Conservation (phyloP, 345 rosid genomes). For the Corchorus capsularis region DNA sequence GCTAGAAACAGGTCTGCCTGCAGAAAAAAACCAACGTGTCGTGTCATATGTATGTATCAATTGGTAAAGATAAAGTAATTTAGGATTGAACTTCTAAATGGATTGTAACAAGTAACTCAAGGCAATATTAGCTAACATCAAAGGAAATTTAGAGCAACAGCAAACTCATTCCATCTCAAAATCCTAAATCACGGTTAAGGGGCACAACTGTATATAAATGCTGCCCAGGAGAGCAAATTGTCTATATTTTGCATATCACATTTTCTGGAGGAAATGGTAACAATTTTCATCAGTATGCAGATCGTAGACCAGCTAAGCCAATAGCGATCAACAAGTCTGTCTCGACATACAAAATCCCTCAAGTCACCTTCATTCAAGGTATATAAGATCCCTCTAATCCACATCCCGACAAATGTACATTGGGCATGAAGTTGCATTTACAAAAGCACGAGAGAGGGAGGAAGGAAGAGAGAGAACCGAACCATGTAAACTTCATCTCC, state of each 20-base stretch:
- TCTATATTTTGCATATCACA: background rate
- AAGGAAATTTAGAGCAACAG: background rate
- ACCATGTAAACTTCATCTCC: slow-evolving; percentile 60
- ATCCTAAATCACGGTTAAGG: background rate
- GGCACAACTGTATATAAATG: background rate
- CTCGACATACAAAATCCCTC: background rate
- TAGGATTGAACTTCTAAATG: background rate
- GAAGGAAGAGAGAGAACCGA: slow-evolving; percentile 7
- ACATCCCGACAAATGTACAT: background rate
- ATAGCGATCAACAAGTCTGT: background rate
- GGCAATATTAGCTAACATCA: background rate
- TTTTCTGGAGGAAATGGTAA: background rate
- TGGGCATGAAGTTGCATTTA: background rate
- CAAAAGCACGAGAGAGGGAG: background rate
- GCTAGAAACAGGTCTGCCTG: slow-evolving; percentile 90
- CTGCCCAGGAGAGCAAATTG: background rate
- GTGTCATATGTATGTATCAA: background rate
- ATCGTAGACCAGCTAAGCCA: background rate
- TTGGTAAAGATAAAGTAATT: background rate
- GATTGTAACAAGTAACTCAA: background rate
- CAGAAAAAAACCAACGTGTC: slow-evolving; percentile 16
- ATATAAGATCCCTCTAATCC: background rate
- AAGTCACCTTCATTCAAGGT: background rate
- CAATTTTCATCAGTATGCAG: background rate
- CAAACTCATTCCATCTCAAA: slow-evolving; percentile 1